phyloP scores from a whole-genome alignment of 768 basidiomycete species.

The Termitomyces heimii region DNA sequence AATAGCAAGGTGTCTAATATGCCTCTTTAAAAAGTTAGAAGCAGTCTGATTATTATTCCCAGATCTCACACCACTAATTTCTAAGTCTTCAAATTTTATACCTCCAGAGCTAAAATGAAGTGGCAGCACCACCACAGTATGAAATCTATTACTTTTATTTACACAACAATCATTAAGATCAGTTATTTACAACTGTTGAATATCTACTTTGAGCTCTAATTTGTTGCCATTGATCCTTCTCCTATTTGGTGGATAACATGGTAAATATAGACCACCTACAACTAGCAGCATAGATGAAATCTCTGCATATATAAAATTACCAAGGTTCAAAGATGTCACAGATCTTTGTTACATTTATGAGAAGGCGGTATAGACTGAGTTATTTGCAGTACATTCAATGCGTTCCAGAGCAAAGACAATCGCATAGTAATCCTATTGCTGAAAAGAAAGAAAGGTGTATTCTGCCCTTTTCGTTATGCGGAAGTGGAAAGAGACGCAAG shows the following conservation, averaged over 20 bases:
- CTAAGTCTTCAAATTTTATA: no score
- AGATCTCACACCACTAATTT: no score
- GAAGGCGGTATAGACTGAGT: background rate
- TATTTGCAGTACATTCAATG: background rate
- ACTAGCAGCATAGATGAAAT: background rate
- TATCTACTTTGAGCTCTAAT: no score
- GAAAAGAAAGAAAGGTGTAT: background rate
- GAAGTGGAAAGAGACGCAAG: background rate
- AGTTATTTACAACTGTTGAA: no score
- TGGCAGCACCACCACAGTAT: no score
- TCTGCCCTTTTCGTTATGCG: background rate
- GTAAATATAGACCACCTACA: background rate
- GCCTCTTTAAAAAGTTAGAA: no score
- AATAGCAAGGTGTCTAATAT: no score
- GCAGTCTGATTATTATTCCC: no score
- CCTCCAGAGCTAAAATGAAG: no score
- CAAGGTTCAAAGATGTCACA: background rate
- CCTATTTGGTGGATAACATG: background rate
- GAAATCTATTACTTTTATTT: no score
- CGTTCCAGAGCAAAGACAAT: background rate
- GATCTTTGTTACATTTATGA: background rate
- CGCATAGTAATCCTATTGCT: background rate
- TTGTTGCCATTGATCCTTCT: no score
- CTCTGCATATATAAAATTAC: background rate
- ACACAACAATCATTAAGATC: no score